Evolutionary conservation across 1,284 basidiomycete species (phyloP), one percentile per base, ranked within the genome.

Genomic region (Xerocomus amazonicus): DNA sequence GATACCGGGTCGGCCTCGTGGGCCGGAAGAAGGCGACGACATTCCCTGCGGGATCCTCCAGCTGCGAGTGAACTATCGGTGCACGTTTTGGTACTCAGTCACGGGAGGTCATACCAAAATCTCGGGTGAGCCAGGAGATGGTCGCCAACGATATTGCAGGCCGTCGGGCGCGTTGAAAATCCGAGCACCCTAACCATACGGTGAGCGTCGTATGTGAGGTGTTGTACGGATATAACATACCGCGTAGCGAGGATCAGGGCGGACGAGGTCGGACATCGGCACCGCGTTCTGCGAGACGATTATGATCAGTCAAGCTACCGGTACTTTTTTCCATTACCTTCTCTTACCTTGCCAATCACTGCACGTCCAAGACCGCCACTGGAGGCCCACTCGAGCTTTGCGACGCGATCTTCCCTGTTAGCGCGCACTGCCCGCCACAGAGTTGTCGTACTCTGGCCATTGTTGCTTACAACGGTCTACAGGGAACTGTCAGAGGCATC

Each of bases 131-230:
- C 71, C 79, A 46, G 73, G 63, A 59, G 77, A 80, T 23, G 83
- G 84, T 59, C 81, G 75, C 88, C 89, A 91, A 58, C 80, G 77
- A 69, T 91, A 91, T 57, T 76, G 75, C 52, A 81, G 76, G 48
- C 88, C 88, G 65, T 91, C 89, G 48, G 89, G 89, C 40, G 85
- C 88, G 62, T 81, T 84, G 70, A 90, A 91, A 53, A 76, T 69
- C 44, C 84, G 80, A 53, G 72, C 72, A 61, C 80, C 79, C 87
- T 87, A 63, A 48, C 50, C 53, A 57, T 49, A 54, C 37, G 38
- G 50, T 61, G 51, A 57, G 54, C 35, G 37, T 55, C 48, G 54
- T 41, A 45, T 44, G 47, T 42, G 46, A 43, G 41, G 26, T 14
- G 33, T 43, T 43, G 53, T 33, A 31, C 37, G 38, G 35, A 45